Conservation (phyloP, 2,329 filamentous ascomycete species). For the Epichloe aotearoae region DNA sequence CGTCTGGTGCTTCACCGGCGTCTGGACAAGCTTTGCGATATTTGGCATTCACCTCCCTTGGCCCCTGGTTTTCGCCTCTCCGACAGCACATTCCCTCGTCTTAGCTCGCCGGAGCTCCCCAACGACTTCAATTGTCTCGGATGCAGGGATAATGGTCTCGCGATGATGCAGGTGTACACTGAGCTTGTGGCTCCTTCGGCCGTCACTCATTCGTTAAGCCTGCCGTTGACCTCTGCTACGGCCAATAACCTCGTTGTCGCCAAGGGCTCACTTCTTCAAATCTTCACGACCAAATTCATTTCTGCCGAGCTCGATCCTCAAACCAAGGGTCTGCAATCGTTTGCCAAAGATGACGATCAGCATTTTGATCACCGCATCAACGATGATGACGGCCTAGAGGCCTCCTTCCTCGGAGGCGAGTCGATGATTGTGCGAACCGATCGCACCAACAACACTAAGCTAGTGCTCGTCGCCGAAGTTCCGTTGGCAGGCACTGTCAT, state of each 20-base stretch:
- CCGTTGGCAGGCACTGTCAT: conserved; percentile 72
- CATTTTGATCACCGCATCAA: conserved; percentile 39
- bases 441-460: conserved; percentile 55
- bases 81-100: not conserved
- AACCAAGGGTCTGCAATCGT: conserved; percentile 20
- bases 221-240: conserved; percentile 64
- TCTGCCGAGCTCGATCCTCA: conserved; percentile 47
- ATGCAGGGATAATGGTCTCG: conserved; percentile 22
- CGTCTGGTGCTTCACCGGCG: not conserved
- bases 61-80: not conserved
- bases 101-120: not conserved
- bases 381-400: conserved; percentile 51
- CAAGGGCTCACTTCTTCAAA: conserved; percentile 83
- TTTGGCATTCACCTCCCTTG: not conserved
- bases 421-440: conserved; percentile 48
- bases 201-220: conserved; percentile 72
- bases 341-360: conserved; percentile 25
- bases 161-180: conserved; percentile 87
- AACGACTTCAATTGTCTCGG: conserved; percentile 2
- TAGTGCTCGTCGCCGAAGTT: conserved; percentile 77
- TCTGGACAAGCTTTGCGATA: not conserved
- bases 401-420: conserved; percentile 53
- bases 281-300: conserved; percentile 64
- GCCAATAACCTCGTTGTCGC: conserved; percentile 81
- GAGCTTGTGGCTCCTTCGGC: conserved; percentile 90